Conservation (phyloP, 352 stramenopile species). For the Globisporangium splendens region DNA sequence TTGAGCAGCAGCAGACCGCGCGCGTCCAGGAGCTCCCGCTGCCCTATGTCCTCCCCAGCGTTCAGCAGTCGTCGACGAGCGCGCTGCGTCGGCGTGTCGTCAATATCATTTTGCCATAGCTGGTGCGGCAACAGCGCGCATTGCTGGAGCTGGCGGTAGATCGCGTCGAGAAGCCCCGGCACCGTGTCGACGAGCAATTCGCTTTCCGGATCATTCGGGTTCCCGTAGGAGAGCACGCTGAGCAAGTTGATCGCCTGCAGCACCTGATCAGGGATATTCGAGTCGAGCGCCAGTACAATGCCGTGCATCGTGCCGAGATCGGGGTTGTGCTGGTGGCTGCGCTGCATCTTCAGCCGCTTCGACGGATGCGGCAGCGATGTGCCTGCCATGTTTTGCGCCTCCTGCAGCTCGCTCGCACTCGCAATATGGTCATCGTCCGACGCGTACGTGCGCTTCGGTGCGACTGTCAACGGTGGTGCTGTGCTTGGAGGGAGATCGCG, state of each 20-base stretch:
- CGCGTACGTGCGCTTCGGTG: slow-evolving; percentile 17
- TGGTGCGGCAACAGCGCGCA: slow-evolving; percentile 48
- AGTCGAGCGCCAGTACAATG: slow-evolving; percentile 73
- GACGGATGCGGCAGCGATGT: slow-evolving; percentile 56
- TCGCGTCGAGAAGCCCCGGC: slow-evolving; percentile 64
- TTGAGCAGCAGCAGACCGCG: slow-evolving; percentile 61
- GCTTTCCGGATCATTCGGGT: slow-evolving; percentile 43
- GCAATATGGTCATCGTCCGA: slow-evolving; percentile 37
- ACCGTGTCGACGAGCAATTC: slow-evolving; percentile 66
- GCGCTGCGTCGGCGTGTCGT: slow-evolving; percentile 9
- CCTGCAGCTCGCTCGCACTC: slow-evolving; percentile 57
- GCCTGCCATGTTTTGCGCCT: slow-evolving; percentile 55
- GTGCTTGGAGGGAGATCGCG: slow-evolving; percentile 34
- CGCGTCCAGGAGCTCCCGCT: slow-evolving; percentile 56
- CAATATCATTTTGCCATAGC: slow-evolving; percentile 13
- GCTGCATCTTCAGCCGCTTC: slow-evolving; percentile 69
- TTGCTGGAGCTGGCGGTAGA: slow-evolving; percentile 61
- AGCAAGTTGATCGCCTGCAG: slow-evolving; percentile 62
- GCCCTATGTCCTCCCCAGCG: slow-evolving; percentile 29
- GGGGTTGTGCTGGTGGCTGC: slow-evolving; percentile 24
- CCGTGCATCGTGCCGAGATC: slow-evolving; percentile 64
- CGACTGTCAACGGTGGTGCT: slow-evolving; percentile 10
- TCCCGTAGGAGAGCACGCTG: slow-evolving; percentile 67
- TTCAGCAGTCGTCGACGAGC: slow-evolving; percentile 43
- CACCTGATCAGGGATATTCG: slow-evolving; percentile 48